phyloP scores from a whole-genome alignment of 805 yeast species.

The Pichia cephalocereana region DNA sequence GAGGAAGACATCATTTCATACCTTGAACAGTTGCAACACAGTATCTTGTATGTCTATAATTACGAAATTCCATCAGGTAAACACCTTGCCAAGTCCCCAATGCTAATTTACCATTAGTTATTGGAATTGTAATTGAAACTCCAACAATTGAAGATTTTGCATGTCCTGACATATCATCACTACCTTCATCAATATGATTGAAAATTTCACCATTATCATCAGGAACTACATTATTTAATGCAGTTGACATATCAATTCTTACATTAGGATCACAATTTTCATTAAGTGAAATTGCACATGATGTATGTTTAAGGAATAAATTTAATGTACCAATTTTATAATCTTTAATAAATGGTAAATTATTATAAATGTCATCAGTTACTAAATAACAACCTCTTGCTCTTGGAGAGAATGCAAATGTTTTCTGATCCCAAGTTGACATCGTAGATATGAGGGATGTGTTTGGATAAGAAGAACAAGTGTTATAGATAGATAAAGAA shows the following conservation, averaged over 20 bases:
- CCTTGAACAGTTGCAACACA: conserved; percentile 73
- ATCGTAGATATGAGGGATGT: background rate
- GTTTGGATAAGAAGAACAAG: background rate
- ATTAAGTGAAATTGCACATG: conserved; percentile 67
- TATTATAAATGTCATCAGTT: conserved; percentile 50
- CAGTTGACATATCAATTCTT: conserved; percentile 54
- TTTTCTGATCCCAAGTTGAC: conserved; percentile 49
- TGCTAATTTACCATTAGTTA: conserved; percentile 54
- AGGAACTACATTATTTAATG: conserved; percentile 59
- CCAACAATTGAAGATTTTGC: conserved; percentile 57
- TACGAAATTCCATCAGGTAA: conserved; percentile 66
- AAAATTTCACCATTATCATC: conserved; percentile 45
- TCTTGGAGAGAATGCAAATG: conserved; percentile 45
- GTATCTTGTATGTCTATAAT: conserved; percentile 51
- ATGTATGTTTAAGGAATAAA: conserved; percentile 68
- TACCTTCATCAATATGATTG: conserved; percentile 64
- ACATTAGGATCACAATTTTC: conserved; percentile 81
- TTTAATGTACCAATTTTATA: conserved; percentile 57
- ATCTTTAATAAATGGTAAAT: conserved; percentile 50
- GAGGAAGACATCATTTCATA: conserved; percentile 21
- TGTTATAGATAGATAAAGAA: too few species aligned
- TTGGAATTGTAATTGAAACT: conserved; percentile 57
- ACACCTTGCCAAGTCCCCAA: conserved; percentile 86
- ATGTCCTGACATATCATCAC: conserved; percentile 84
- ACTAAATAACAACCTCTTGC: conserved; percentile 63